These are phyloP conservation scores for Malassezia yamatoensis DNA, from an alignment of 1,284 basidiomycete species.

Conservation along the genomic window DNA sequence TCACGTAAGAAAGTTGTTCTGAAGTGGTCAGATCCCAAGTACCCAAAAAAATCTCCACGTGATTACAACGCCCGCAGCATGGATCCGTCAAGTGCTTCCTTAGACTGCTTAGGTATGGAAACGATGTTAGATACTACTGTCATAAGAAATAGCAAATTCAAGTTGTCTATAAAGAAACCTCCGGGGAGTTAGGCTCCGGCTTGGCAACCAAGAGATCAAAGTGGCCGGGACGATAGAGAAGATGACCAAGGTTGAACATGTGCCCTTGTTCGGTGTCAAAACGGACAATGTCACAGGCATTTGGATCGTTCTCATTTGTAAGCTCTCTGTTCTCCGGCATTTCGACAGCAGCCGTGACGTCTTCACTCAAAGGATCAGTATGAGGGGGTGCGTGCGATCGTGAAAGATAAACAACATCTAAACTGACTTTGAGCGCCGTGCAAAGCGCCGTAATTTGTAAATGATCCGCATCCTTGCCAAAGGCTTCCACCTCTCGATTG, in stretches of 20 bases:
- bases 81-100: not conserved
- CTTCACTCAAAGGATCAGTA: not conserved
- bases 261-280: slow-evolving; percentile 34
- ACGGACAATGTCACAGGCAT: slow-evolving; percentile 32
- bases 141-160: not conserved
- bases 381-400: slow-evolving; percentile 24
- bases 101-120: not conserved
- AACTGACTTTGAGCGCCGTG: slow-evolving; percentile 25
- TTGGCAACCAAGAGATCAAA: slow-evolving; percentile 9
- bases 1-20: too few relatives aligned
- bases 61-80: not conserved
- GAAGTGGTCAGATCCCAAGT: not conserved
- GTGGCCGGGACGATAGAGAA: slow-evolving; percentile 16
- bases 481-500: slow-evolving; percentile 33
- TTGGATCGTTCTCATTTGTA: slow-evolving; percentile 2
- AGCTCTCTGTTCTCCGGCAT: not conserved
- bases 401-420: slow-evolving; percentile 38
- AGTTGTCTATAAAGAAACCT: not conserved
- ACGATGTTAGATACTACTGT: not conserved
- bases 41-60: slow-evolving; percentile 10
- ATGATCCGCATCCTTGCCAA: slow-evolving; percentile 43
- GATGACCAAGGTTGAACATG: slow-evolving; percentile 10
- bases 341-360: not conserved
- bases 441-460: slow-evolving; percentile 39
- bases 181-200: not conserved